A percentile compares a stretch with the other conserved stretches of the same genome.
These are phyloP conservation scores for Aethionema arabicum DNA, from an alignment of 345 rosid species.

Conservation along the genomic window DNA sequence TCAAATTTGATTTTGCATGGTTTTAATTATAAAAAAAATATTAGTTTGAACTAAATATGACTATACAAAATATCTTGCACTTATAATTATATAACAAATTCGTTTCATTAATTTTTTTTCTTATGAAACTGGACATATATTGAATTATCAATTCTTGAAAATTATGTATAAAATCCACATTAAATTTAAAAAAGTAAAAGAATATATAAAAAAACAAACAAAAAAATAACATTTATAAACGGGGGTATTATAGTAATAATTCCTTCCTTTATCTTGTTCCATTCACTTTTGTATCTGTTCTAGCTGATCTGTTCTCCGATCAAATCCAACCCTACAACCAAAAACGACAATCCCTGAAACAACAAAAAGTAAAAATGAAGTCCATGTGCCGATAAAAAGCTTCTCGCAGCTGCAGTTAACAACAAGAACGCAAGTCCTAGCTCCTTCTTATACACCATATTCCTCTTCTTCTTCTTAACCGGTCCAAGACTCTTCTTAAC, in stretches of 20 bases:
- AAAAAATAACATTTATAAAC: constrained; percentile 35
- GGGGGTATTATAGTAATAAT: neutral
- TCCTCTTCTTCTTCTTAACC: constrained; percentile 47
- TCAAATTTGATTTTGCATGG: no score
- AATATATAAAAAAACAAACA: constrained; percentile 20
- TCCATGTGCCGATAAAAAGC: constrained; percentile 79
- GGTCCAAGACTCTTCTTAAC: constrained; percentile 22
- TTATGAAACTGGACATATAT: constrained; percentile 24
- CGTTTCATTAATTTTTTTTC: constrained; percentile 25
- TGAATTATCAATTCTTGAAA: constrained; percentile 24
- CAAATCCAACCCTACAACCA: constrained; percentile 84
- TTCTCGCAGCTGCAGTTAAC: constrained; percentile 79
- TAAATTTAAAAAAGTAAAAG: constrained; percentile 27
- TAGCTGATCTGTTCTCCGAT: constrained; percentile 86
- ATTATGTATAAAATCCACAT: constrained; percentile 38
- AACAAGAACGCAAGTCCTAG: constrained; percentile 78
- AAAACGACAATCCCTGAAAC: constrained; percentile 83
- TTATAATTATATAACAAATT: constrained; percentile 18
- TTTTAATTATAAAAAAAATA: no score
- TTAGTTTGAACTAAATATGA: no score
- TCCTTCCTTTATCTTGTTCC: constrained; percentile 13
- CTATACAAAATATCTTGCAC: no score
- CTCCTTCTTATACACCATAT: constrained; percentile 72
- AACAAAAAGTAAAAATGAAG: constrained; percentile 90
- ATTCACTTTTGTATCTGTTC: constrained; percentile 4